A percentile compares a stretch with the other conserved stretches of the same genome.
phyloP scores from a whole-genome alignment of 495 filamentous ascomycete genomes.

The Poronia punctata region DNA sequence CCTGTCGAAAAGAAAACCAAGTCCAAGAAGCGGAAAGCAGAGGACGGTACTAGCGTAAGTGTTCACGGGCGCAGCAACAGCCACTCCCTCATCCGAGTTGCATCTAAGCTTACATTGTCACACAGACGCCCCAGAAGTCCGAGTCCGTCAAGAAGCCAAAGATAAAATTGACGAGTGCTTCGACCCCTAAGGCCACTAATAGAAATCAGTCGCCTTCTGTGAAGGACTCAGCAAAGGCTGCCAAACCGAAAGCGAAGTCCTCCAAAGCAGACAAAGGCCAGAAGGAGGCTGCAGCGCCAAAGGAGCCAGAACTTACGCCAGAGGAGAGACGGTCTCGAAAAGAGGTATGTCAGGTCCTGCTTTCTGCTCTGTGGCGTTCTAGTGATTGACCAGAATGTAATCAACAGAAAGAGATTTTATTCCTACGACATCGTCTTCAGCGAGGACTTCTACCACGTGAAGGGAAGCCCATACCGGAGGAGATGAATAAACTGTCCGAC shows the following conservation, averaged over 20 bases:
- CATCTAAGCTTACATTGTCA: constrained; percentile 23
- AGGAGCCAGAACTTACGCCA: constrained; percentile 44
- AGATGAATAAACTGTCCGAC: constrained; percentile 77
- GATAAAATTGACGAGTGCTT: constrained; percentile 50
- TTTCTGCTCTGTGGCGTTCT: background rate
- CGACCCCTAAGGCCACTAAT: constrained; percentile 47
- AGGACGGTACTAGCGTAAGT: constrained; percentile 61
- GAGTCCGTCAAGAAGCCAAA: constrained; percentile 62
- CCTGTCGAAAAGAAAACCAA: constrained; percentile 50
- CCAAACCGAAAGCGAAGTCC: constrained; percentile 51
- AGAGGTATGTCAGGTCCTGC: constrained; percentile 43
- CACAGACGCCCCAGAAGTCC: constrained; percentile 55
- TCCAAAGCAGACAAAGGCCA: constrained; percentile 59
- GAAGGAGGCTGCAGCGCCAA: constrained; percentile 41
- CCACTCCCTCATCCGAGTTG: constrained; percentile 15
- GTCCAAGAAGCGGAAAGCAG: constrained; percentile 64
- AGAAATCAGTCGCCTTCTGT: constrained; percentile 35
- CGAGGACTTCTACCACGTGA: constrained; percentile 82
- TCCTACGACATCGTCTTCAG: constrained; percentile 83
- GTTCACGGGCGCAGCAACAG: constrained; percentile 1
- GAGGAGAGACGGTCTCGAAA: constrained; percentile 45
- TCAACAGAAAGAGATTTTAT: constrained; percentile 67
- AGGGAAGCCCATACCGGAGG: constrained; percentile 73
- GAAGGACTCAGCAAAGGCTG: constrained; percentile 35
- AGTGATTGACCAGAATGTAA: background rate